Conservation (phyloP, 768 basidiomycete genomes). For the Phlegmacium glaucopus region DNA sequence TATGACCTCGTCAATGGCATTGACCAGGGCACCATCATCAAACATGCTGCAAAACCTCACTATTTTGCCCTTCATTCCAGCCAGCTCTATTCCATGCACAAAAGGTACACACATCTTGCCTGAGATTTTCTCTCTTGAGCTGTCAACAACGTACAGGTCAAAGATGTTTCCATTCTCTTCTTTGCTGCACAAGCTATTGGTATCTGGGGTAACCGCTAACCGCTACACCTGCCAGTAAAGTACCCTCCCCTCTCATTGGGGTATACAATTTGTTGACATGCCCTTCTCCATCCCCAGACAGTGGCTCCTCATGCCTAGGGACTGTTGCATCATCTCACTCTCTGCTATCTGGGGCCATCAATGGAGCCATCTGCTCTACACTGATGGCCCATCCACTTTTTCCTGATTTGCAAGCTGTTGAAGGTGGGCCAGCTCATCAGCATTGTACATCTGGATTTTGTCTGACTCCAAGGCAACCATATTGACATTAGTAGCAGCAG, state of each 20-base stretch:
- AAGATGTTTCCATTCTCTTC: too few relatives aligned
- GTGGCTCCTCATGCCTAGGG: background rate
- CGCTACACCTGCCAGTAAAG: background rate
- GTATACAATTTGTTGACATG: background rate
- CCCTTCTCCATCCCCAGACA: conserved; percentile 7
- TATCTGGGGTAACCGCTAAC: background rate
- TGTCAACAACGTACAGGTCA: too few relatives aligned
- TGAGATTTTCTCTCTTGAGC: too few relatives aligned
- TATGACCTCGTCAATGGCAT: conserved; percentile 17
- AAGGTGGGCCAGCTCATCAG: background rate
- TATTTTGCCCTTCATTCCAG: conserved; percentile 11
- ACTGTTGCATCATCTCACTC: conserved; percentile 6
- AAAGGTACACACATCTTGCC: conserved; percentile 15
- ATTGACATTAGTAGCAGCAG: background rate
- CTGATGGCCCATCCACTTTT: conserved; percentile 20
- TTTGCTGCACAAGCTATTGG: background rate
- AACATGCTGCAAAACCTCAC: conserved; percentile 15
- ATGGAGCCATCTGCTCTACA: conserved; percentile 7
- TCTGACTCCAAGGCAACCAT: background rate
- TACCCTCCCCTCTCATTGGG: conserved; percentile 1
- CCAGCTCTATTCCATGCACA: conserved; percentile 14
- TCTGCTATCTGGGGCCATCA: conserved; percentile 10
- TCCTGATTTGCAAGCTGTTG: conserved; percentile 7
- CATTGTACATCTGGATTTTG: background rate
- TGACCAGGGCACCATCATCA: conserved; percentile 30